Evolutionary conservation across 768 basidiomycete species (phyloP).

Genomic region (Tulasnella sp.): DNA sequence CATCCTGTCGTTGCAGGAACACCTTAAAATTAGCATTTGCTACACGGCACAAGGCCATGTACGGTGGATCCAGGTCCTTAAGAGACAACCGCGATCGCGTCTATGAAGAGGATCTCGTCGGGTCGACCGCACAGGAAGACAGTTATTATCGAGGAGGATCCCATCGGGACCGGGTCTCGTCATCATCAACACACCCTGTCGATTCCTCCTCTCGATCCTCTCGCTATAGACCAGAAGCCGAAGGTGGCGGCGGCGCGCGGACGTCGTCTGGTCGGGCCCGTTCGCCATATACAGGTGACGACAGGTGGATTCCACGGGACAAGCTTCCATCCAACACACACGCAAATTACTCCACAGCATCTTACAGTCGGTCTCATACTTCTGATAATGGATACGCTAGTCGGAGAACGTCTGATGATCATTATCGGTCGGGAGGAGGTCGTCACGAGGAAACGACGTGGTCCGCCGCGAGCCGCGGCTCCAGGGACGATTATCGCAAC

Average conservation of each 20-base stretch:
- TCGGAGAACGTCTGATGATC: constrained; percentile 2
- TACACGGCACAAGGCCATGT: not conserved
- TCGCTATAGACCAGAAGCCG: not conserved
- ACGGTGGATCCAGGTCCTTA: not conserved
- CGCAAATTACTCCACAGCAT: not conserved
- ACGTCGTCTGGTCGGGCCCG: not conserved
- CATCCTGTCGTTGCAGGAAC: no score
- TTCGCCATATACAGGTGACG: constrained; percentile 4
- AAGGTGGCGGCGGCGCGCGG: not conserved
- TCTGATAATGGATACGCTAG: not conserved
- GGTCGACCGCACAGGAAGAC: not conserved
- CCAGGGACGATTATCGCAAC: constrained; percentile 3
- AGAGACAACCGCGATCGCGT: not conserved
- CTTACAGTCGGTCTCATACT: constrained; percentile 2
- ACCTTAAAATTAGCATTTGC: no score
- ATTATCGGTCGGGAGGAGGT: not conserved
- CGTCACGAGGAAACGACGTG: not conserved
- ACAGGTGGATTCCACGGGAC: constrained; percentile 6
- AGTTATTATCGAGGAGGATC: constrained; percentile 2
- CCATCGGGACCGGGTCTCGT: not conserved
- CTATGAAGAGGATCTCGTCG: constrained; percentile 2
- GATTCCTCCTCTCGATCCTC: not conserved
- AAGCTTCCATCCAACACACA: not conserved
- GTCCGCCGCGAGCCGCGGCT: not conserved
- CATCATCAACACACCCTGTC: not conserved